Base-by-base conservation (phyloP, 495 filamentous ascomycete genomes). In the Penicillium angulare region DNA sequence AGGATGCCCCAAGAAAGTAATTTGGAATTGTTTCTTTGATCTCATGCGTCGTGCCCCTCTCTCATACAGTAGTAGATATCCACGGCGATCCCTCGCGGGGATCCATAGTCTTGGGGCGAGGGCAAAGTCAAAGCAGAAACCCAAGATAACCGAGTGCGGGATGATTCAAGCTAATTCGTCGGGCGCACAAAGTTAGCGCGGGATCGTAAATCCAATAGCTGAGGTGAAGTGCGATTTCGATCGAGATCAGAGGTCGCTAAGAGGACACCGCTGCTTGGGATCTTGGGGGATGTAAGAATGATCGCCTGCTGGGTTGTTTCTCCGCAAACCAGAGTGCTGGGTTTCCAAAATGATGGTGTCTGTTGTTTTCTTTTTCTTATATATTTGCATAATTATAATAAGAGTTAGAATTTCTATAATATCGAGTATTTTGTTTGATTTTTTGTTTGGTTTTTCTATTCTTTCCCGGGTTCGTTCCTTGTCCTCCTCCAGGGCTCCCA, bases 131-230 rank as follows among this genome's bases (percentile, higher is more conserved):
- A 46, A 55, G 26, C 4, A 31, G 45, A 36, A 39, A 23, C n/a
- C n/a, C 21, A 33, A 15, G 45, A 50, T 55, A 62, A 52, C 56
- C 59, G 59, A 59, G 44, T 46, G 24, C 12, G 18, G 49, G 10
- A 26, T 23, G 16, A 15, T n/a, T 40, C 15, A 24, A 1, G 12
- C 15, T 59, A 55, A 61, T 61, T 61, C 48, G 59, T 35, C 29
- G 29, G 13, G 17, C 10, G 31, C n/a, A 7, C 40, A 16, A n/a
- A 22, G 40, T 56, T 62, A 62, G 59, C 56, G 59, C 55, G 52
- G 39, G 49, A 46, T 42, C 38, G 45, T 41, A 36, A 53, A 41
- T 49, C 51, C 47, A 55, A 48, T 44, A 61, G 59, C 59, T 61
- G 59, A 62, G n/a, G 27, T 31, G 15, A 10, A 36, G 15, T 16